These are phyloP conservation scores for Myriosclerotinia scirpicola DNA, from an alignment of 2,329 filamentous ascomycete species.

Conservation along the genomic window DNA sequence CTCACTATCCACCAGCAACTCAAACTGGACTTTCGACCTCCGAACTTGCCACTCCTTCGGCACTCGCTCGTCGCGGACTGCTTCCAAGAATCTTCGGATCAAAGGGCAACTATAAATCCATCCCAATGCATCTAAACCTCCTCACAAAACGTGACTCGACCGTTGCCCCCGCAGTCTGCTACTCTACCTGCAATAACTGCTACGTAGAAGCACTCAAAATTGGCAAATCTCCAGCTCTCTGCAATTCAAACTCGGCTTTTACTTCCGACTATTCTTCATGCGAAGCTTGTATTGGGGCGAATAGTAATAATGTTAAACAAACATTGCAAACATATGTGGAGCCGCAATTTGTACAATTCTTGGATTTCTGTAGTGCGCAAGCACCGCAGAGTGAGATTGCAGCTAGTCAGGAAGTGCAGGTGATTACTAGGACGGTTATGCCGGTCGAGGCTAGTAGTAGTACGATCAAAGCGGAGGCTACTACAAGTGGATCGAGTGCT, in stretches of 20 bases:
- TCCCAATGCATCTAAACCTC: background rate
- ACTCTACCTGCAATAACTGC: constrained; percentile 52
- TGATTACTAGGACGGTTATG: background rate
- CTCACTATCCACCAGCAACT: constrained; percentile 39
- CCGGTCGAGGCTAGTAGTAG: constrained; percentile 7
- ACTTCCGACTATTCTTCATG: constrained; percentile 43
- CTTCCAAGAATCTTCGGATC: background rate
- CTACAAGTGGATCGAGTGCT: background rate
- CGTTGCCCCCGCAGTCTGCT: constrained; percentile 52
- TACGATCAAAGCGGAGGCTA: background rate
- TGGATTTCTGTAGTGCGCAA: constrained; percentile 34
- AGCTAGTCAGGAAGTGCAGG: constrained; percentile 24
- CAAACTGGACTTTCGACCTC: constrained; percentile 17
- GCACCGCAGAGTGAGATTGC: constrained; percentile 24
- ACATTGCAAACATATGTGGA: constrained; percentile 27
- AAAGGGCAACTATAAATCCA: background rate
- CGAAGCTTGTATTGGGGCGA: constrained; percentile 30
- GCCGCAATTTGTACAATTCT: constrained; percentile 34
- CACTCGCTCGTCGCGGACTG: background rate
- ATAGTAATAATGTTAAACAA: constrained; percentile 21
- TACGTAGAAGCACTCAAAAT: constrained; percentile 47
- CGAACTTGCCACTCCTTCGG: constrained; percentile 4
- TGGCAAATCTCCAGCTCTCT: constrained; percentile 53
- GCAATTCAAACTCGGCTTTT: constrained; percentile 48
- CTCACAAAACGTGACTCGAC: constrained; percentile 45